A percentile compares a stretch with the other conserved stretches of the same genome.
Evolutionary conservation across 805 yeast species (phyloP).

Genomic region (Ogataea naganishii): DNA sequence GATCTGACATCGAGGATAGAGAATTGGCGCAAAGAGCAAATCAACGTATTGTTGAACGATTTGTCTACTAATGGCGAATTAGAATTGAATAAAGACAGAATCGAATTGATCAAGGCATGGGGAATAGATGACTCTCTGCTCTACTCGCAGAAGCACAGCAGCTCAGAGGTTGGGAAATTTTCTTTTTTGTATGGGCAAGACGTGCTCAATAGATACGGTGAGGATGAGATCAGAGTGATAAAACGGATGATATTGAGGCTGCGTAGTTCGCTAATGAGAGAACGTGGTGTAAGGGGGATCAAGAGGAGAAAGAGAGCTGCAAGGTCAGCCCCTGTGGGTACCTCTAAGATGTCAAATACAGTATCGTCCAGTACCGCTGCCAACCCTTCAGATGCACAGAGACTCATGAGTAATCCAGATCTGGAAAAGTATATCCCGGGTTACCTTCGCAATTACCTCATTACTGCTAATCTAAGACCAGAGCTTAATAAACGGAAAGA

Average conservation of each 20-base stretch:
- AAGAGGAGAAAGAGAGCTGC: constrained; percentile 1
- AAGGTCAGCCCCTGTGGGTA: background rate
- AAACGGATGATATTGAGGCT: no score
- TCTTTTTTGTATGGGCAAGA: no score
- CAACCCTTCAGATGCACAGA: constrained; percentile 9
- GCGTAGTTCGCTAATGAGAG: constrained; percentile 1
- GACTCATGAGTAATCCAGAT: constrained; percentile 19
- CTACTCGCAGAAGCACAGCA: constrained; percentile 1
- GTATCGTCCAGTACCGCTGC: no score
- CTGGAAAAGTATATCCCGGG: constrained; percentile 21
- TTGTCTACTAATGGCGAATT: constrained; percentile 2
- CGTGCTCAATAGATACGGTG: no score
- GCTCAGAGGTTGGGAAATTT: constrained; percentile 1
- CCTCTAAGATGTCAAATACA: background rate
- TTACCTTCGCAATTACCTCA: constrained; percentile 18
- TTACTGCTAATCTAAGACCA: constrained; percentile 15
- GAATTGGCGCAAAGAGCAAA: constrained; percentile 22
- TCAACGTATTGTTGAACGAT: constrained; percentile 14
- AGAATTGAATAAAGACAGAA: constrained; percentile 11
- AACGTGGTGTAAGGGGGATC: constrained; percentile 1
- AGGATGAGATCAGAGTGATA: no score
- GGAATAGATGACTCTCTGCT: constrained; percentile 18
- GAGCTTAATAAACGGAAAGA: constrained; percentile 8
- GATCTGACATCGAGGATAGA: constrained; percentile 21
- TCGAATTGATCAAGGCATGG: constrained; percentile 22